Evolutionary conservation across 2,329 filamentous ascomycete species (phyloP).

Genomic region (Penicillium aurantiogriseum): DNA sequence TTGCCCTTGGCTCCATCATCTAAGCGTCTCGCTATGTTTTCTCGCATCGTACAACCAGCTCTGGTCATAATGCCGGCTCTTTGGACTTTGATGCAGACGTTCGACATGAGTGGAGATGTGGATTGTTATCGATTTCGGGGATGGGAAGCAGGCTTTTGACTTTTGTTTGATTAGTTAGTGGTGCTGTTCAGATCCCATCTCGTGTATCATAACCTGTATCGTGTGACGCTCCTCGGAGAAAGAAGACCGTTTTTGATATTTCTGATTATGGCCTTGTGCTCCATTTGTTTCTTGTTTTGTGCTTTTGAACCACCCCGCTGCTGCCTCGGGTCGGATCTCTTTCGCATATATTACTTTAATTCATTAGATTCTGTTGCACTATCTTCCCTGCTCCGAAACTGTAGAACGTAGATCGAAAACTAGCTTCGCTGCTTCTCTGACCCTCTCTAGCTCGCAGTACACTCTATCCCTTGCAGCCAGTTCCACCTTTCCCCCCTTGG

Average conservation of each 20-base stretch:
- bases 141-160: constrained; percentile 17
- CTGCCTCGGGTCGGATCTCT: constrained; percentile 10
- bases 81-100: neutral
- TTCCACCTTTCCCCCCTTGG: neutral
- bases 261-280: neutral
- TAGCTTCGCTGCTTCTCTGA: fast-evolving
- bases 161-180: constrained; percentile 19
- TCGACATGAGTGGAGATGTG: constrained; percentile 3
- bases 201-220: constrained; percentile 32
- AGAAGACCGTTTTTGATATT: constrained; percentile 29
- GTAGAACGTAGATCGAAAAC: fast-evolving
- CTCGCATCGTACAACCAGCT: constrained; percentile 16
- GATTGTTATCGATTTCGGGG: constrained; percentile 20
- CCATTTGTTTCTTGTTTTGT: neutral
- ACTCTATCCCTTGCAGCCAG: neutral
- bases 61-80: constrained; percentile 3
- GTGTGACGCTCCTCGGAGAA: constrained; percentile 32
- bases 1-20: constrained; percentile 40
- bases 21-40: constrained; percentile 28
- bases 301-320: constrained; percentile 17
- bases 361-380: constrained; percentile 10
- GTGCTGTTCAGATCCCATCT: constrained; percentile 20
- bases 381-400: neutral
- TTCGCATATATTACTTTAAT: constrained; percentile 21
- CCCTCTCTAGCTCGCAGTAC: fast-evolving